A percentile compares a stretch with the other conserved stretches of the same genome.
Evolutionary conservation across 495 filamentous ascomycete species (phyloP).

Genomic region (Bacidia gigantensis): DNA sequence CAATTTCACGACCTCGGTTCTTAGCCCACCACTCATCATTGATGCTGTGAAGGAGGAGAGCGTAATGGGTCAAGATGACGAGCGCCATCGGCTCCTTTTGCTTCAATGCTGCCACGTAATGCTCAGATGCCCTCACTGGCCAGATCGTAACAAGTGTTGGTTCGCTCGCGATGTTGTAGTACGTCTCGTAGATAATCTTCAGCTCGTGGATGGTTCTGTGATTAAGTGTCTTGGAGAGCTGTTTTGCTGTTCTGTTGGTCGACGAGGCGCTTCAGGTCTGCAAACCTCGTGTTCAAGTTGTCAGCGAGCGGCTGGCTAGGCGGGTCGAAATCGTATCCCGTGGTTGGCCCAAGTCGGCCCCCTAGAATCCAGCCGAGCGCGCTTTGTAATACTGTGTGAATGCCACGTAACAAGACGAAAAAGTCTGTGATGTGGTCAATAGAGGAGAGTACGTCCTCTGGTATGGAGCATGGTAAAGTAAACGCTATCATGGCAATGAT

Average conservation of each 20-base stretch:
- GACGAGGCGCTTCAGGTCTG: not conserved
- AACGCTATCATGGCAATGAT: constrained; percentile 3
- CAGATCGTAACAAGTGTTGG: constrained; percentile 4
- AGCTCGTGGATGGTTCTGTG: not conserved
- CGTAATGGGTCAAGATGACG: constrained; percentile 30
- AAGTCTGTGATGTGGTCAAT: not conserved
- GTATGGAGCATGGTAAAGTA: not conserved
- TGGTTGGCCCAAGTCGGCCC: not conserved
- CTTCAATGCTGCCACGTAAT: constrained; percentile 22
- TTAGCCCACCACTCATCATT: constrained; percentile 26
- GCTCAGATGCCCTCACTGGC: not conserved
- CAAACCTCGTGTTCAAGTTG: not conserved
- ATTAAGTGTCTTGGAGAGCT: not conserved
- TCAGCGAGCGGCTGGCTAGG: not conserved
- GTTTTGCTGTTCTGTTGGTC: not conserved
- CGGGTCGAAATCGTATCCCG: not conserved
- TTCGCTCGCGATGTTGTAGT: not conserved
- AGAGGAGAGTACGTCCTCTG: not conserved
- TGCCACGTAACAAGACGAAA: constrained; percentile 3
- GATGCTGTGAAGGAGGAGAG: constrained; percentile 27
- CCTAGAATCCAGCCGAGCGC: not conserved
- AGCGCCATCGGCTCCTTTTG: constrained; percentile 26
- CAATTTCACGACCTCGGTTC: constrained; percentile 28
- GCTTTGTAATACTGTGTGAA: constrained; percentile 3
- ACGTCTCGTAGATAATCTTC: not conserved